These are phyloP conservation scores for Cucumis variabilis DNA, from an alignment of 331 rosid species.

Conservation along the genomic window DNA sequence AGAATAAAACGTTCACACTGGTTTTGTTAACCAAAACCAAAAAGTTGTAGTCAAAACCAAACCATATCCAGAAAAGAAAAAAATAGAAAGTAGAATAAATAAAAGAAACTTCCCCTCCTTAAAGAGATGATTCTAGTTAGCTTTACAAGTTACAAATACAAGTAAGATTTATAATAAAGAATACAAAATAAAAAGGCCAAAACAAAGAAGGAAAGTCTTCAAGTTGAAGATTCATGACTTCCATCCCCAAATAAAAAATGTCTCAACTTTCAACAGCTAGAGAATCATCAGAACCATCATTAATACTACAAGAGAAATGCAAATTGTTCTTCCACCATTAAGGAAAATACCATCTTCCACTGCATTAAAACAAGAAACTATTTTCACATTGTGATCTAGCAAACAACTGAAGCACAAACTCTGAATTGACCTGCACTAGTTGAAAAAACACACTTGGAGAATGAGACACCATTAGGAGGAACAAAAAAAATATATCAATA, in stretches of 20 bases:
- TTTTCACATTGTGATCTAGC: no score
- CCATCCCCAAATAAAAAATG: neutral
- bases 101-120: neutral
- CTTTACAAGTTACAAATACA: conserved; percentile 13
- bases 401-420: no score
- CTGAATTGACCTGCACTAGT: no score
- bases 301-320: conserved; percentile 29
- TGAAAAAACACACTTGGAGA: no score
- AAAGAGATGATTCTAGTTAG: conserved; percentile 2
- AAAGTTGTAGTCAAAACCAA: neutral
- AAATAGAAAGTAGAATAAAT: neutral
- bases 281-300: conserved; percentile 33
- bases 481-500: neutral
- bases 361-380: no score
- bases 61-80: neutral
- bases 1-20: neutral
- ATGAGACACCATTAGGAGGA: neutral
- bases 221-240: conserved; percentile 28
- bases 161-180: neutral
- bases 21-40: neutral
- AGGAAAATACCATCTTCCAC: no score
- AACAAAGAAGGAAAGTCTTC: conserved; percentile 22
- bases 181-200: conserved; percentile 10
- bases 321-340: conserved; percentile 19
- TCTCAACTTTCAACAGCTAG: conserved; percentile 16